These are phyloP conservation scores for Ophiocordyceps camponoti-floridani DNA, from an alignment of 2,329 filamentous ascomycete species.

Conservation along the genomic window DNA sequence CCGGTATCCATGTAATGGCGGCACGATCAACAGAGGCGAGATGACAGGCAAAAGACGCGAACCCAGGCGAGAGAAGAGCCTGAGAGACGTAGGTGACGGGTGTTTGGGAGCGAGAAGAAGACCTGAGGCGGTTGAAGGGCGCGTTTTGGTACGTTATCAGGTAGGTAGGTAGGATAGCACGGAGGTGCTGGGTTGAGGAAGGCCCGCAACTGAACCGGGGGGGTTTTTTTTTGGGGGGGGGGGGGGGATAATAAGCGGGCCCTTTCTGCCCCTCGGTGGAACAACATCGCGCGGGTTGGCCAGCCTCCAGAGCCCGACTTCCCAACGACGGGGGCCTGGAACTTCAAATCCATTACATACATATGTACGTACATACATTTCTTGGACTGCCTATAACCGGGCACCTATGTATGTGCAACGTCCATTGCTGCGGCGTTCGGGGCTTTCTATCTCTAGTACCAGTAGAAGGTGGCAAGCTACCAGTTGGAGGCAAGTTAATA, in stretches of 20 bases:
- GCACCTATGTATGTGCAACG: too few species aligned
- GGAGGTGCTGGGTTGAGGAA: background rate
- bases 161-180: too few species aligned
- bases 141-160: background rate
- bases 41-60: background rate
- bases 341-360: background rate
- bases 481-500: background rate
- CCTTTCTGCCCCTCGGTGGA: slow-evolving; percentile 3
- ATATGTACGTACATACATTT: too few species aligned
- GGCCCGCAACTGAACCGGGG: background rate
- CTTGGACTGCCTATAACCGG: too few species aligned
- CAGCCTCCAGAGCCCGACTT: background rate
- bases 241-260: background rate
- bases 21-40: background rate
- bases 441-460: background rate
- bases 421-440: background rate
- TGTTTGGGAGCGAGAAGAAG: background rate
- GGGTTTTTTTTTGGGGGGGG: background rate
- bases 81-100: background rate
- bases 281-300: background rate
- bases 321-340: too few species aligned
- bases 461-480: too few species aligned
- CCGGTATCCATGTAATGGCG: background rate
- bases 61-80: too few species aligned
- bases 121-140: background rate